Base-by-base conservation (phyloP, 177 flowering plant species). In the Tripterygium wilfordii region DNA sequence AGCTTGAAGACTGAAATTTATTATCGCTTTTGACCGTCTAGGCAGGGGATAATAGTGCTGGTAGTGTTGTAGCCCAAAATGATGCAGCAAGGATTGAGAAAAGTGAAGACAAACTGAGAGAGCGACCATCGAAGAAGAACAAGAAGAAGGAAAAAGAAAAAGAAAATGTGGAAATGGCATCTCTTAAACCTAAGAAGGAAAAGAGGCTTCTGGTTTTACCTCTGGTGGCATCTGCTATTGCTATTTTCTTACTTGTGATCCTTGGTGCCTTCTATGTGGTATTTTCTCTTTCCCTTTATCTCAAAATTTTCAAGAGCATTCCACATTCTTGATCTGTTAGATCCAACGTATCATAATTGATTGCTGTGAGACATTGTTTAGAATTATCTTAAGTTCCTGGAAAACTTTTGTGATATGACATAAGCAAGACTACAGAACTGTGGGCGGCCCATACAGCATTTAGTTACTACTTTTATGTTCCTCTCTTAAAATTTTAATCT, bases 261-360 rank as follows among this genome's bases (percentile, higher is more conserved):
- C 69, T 94, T 71, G 95, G 95, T 54, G 84, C 83, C 55, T 85
- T 94, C 61, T 89, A 94, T 74, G 99, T 94, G 95, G 99, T 90
- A 81, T 36, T 24, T 8, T 41, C 31, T 52, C 53, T 23, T 53
- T 48, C 41, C n/a, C 35, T 12, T 45, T 21, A 4, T 18, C 24
- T 14, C 24, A 5, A 2, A 10, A 17, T 23, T 24, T 3, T 22
- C 13, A 40, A 14, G 20, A 18, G n/a, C n/a, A n/a, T n/a, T n/a
- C n/a, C n/a, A n/a, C n/a, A n/a, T n/a, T n/a, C n/a, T n/a, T n/a
- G n/a, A n/a, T n/a, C n/a, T n/a, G n/a, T n/a, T n/a, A n/a, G n/a
- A n/a, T n/a, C n/a, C n/a, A n/a, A n/a, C n/a, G n/a, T n/a, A n/a
- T n/a, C n/a, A n/a, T n/a, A n/a, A n/a, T n/a, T n/a, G n/a, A n/a